These are phyloP conservation scores for Diplodia corticola DNA, from an alignment of 2,329 filamentous ascomycete genomes.

Conservation along the genomic window DNA sequence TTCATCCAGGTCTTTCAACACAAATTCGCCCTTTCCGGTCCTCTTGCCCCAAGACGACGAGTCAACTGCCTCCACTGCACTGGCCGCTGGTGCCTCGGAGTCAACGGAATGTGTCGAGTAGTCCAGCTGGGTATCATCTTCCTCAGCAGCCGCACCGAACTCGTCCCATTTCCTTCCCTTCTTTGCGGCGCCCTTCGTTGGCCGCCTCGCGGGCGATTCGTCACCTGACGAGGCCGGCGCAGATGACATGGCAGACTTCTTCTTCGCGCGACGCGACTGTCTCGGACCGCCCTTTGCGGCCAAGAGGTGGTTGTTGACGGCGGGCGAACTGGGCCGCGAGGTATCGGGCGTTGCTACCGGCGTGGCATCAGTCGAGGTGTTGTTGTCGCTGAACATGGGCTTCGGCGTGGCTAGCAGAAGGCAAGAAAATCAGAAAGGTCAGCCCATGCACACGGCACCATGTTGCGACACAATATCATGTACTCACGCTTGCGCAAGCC, in stretches of 20 bases:
- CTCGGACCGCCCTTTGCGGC: conserved; percentile 72
- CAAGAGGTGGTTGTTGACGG: conserved; percentile 63
- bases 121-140: conserved; percentile 76
- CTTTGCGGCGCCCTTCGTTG: conserved; percentile 62
- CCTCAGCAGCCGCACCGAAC: conserved; percentile 83
- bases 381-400: conserved; percentile 30
- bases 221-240: conserved; percentile 79
- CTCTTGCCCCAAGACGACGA: conserved; percentile 80
- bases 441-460: neutral
- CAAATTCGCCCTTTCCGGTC: conserved; percentile 86
- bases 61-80: conserved; percentile 71
- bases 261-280: conserved; percentile 77
- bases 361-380: conserved; percentile 65
- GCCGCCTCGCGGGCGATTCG: conserved; percentile 60
- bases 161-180: conserved; percentile 91
- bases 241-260: conserved; percentile 56
- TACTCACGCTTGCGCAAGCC: conserved; percentile 52
- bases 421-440: neutral
- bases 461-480: conserved; percentile 68
- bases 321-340: conserved; percentile 78
- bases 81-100: conserved; percentile 48
- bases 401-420: conserved; percentile 29
- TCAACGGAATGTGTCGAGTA: conserved; percentile 70
- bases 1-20: conserved; percentile 88
- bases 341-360: conserved; percentile 70